Conservation (phyloP, 1,139 yeast genomes). For the Scheffersomyces titani region DNA sequence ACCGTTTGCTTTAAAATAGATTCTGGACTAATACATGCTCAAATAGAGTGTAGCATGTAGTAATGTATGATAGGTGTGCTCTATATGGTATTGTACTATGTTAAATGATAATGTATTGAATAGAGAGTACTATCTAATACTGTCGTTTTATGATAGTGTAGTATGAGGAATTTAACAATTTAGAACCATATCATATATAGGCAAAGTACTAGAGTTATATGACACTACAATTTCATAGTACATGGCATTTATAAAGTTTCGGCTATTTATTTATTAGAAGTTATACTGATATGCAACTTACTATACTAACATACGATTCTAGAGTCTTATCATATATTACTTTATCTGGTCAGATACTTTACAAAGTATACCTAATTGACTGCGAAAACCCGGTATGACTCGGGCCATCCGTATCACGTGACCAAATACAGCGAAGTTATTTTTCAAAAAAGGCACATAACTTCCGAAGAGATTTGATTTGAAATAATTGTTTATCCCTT, state of each 20-base stretch:
- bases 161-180: background rate
- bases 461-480: background rate
- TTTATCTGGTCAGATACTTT: background rate
- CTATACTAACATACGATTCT: background rate
- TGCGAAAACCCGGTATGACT: background rate
- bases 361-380: background rate
- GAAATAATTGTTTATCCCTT: background rate
- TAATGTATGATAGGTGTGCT: background rate
- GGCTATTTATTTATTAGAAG: too few relatives aligned
- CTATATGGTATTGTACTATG: background rate
- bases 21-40: background rate
- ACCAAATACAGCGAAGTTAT: background rate
- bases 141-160: background rate
- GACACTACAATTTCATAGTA: too few relatives aligned
- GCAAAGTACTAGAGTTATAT: background rate
- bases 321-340: background rate
- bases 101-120: too few relatives aligned
- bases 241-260: too few relatives aligned
- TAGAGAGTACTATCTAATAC: background rate
- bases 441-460: background rate
- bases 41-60: background rate
- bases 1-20: constrained; percentile 39
- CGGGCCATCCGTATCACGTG: background rate
- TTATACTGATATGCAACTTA: too few relatives aligned
- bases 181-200: background rate